Evolutionary conservation across 148 eudicot species (phyloP), one percentile per base, ranked within the genome.

Genomic region (Limonium bicolor): DNA sequence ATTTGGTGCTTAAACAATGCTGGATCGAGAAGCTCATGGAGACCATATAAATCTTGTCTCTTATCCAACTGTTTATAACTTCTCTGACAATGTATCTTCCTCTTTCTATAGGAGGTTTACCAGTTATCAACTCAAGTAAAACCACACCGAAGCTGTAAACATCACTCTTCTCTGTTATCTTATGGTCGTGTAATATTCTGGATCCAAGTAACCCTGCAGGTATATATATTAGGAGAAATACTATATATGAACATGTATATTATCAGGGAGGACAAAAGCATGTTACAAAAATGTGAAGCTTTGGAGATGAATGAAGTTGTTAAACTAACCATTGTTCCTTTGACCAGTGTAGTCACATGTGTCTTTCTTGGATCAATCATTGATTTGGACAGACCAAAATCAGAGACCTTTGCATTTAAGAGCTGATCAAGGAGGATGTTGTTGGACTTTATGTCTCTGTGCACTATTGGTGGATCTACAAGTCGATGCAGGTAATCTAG

Each of bases 101-200:
- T 56, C 77, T 78, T 59, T 68, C 82, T 0, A 90, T 84, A 9
- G 97, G 97, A 27, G 75, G 84, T 64, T 58, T 84, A 3, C 84
- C 74, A 5, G 77, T 74, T 27, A 90, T 21, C 6, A 84, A 72
- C 48, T 90, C 97, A 2, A 90, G 82, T 87, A 90, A 70, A 20
- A 90, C 68, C 32, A 90, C 87, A 8, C 97, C 97, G 26, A 72
- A 90, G 63, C 97, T 84, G 57, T 80, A 90, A 0, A 90, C 95
- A 20, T 90, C 97, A 15, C 97, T 90, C 55, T 80, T 90, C 25
- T 90, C 97, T 1, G 97, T 90, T 23, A 90, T 27, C 48, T 83
- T 86, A 54, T 90, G 20, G 82, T 84, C 87, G 84, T 66, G 82
- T 90, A 90, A 59, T 90, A 90, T 54, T 90, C 97, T 1, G 97